Evolutionary conservation across 257 asterid species (phyloP), one percentile per base, ranked within the genome.

Genomic region (Knoxia roxburghii): DNA sequence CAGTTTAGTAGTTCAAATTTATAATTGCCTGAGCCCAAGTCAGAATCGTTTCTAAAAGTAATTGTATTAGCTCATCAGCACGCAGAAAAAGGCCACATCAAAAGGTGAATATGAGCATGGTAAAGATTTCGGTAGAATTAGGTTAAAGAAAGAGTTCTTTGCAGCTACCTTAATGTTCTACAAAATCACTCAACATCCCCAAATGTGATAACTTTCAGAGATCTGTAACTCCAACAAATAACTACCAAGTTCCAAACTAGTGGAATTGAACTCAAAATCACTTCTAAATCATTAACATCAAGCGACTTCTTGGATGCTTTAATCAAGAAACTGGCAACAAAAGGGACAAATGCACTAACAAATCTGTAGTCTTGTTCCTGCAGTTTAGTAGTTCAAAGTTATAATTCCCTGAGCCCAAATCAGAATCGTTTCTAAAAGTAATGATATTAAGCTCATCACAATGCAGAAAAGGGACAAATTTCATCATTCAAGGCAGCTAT

Each of bases 281-380:
- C 75, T 69, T 89, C 95, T 46, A 89, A 30, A 62, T 89, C 77
- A 37, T 64, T 50, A 52, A 79, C 77, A 52, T 80, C 87, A 60
- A 80, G 87, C 0, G 86, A 68, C 65, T 80, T 86, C 79, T 87
- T 85, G 74, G 83, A 89, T 54, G 98, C 96, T 83, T 91, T 91
- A 51, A 89, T 14, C 76, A 89, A 71, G 15, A 80, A 32, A 64
- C 85, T 86, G 4, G 96, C 91, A 23, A 73, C 70, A 37, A 91
- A 89, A 35, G 96, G 88, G 51, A 87, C 82, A 52, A 84, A 87
- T 52, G 89, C 86, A 78, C 92, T 82, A 27, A 91, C 96, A 46
- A 91, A 91, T 67, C 84, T 70, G 27, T 89, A 89, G 79, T 89
- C 98, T 70, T 89, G 96, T 32, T 85, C 96, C 98, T 91, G 88